Base-by-base conservation (phyloP, 1,284 basidiomycete genomes). In the Apiotrichum sp. region DNA sequence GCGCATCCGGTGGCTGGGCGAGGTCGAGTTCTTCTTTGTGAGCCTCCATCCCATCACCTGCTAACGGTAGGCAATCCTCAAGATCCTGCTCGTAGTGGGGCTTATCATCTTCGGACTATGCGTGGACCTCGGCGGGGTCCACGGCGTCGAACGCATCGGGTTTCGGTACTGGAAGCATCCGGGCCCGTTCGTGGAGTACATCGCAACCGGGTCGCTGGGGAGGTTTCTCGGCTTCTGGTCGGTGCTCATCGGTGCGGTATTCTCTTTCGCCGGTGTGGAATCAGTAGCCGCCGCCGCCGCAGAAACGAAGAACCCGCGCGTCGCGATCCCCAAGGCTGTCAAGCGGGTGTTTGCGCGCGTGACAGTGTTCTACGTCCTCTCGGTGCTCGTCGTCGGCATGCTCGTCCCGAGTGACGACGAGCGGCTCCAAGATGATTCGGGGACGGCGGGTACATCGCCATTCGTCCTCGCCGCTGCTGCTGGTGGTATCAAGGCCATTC, bases 91-190 rank as follows among this genome's bases (percentile, higher is more conserved):
- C 1, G 84, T 88, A 60, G 78, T 80, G 45, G 70, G 70, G 8
- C 54, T 74, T 34, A 83, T 83, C 58, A 80, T 85, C 57, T 70
- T 83, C 22, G 81, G 83, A 10, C 79, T 85, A 44, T 79, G 88
- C 13, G 77, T 87, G 51, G 87, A 72, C 55, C 66, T 75, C 13
- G 76, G 76, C 29, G 76, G 73, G 16, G 65, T 66, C 11, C 66
- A 68, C 8, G 66, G 58, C 32, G 61, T 65, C 39, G 68, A 77
- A 42, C 79, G 83, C 8, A 66, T 75, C 46, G 77, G 78, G 3
- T 79, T 80, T 73, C 63, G 78, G 7, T 88, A 83, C 75, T 89
- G 87, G 87, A 81, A 80, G 57, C 73, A 86, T 64, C 85, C 86
- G 5, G 87, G 57, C 4, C 79, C 85, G 3, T 65, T 87, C 52